These are phyloP conservation scores for Penicillium nordicum DNA, from an alignment of 2,329 filamentous ascomycete genomes.

Conservation along the genomic window DNA sequence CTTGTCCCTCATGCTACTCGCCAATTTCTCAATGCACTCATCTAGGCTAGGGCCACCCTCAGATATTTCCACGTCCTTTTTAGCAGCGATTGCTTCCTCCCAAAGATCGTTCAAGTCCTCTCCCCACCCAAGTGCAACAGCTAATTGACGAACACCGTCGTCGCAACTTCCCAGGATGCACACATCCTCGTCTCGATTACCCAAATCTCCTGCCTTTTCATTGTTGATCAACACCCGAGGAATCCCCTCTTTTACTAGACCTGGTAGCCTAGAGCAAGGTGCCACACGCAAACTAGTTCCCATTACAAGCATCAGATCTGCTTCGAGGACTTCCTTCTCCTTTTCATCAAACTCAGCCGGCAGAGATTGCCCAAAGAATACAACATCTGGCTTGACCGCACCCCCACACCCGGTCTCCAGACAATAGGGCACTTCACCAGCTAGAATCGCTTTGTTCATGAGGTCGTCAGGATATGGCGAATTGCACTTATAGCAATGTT, in stretches of 20 bases:
- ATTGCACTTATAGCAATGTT: slow-evolving; percentile 79
- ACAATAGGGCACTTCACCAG: slow-evolving; percentile 67
- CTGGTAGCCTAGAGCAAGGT: slow-evolving; percentile 72
- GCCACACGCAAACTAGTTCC: slow-evolving; percentile 77
- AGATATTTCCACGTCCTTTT: slow-evolving; percentile 46
- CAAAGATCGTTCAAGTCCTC: slow-evolving; percentile 72
- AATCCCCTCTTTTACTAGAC: slow-evolving; percentile 53
- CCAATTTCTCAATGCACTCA: slow-evolving; percentile 51
- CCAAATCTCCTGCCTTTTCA: slow-evolving; percentile 72
- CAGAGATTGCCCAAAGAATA: slow-evolving; percentile 74
- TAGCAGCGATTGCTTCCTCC: slow-evolving; percentile 58
- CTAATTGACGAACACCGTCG: slow-evolving; percentile 66
- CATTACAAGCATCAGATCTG: slow-evolving; percentile 71
- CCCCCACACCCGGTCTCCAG: slow-evolving; percentile 58
- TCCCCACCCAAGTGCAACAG: slow-evolving; percentile 71
- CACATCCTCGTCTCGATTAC: slow-evolving; percentile 70
- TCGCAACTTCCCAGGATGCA: slow-evolving; percentile 73
- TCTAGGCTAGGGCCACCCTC: slow-evolving; percentile 46
- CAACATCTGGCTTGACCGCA: slow-evolving; percentile 79
- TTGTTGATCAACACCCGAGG: slow-evolving; percentile 78
- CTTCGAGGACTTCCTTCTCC: slow-evolving; percentile 49
- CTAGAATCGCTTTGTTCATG: slow-evolving; percentile 65
- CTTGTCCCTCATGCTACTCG: slow-evolving; percentile 48
- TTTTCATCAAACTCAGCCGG: slow-evolving; percentile 59
- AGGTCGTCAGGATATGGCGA: slow-evolving; percentile 60